These are phyloP conservation scores for Boletellus emodensis DNA, from an alignment of 768 basidiomycete genomes.

Conservation along the genomic window DNA sequence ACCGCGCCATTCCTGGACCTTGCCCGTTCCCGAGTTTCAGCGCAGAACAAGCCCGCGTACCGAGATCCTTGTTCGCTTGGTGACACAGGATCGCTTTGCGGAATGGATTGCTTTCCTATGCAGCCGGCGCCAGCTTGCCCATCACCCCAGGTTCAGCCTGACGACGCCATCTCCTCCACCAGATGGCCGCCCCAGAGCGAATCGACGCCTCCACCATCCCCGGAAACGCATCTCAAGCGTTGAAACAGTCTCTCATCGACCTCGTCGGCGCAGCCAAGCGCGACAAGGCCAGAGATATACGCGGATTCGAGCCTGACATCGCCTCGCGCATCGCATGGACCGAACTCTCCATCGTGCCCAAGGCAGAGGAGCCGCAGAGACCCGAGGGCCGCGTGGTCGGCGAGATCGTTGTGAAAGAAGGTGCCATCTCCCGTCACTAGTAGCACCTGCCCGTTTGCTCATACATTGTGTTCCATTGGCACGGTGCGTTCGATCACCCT, in stretches of 20 bases:
- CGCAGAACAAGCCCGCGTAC: too few species aligned
- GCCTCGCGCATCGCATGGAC: slow-evolving; percentile 29
- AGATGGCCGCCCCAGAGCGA: slow-evolving; percentile 11
- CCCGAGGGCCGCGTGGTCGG: slow-evolving; percentile 44
- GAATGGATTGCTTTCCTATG: too few species aligned
- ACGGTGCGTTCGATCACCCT: neutral
- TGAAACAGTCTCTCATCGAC: slow-evolving; percentile 27
- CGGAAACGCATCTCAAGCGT: slow-evolving; percentile 26
- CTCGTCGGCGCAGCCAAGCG: slow-evolving; percentile 11
- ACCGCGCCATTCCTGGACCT: too few species aligned
- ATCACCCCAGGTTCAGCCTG: too few species aligned
- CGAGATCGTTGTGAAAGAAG: slow-evolving; percentile 41
- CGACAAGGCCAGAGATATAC: slow-evolving; percentile 7
- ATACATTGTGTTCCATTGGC: neutral
- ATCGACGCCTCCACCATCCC: slow-evolving; percentile 20
- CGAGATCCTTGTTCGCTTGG: too few species aligned
- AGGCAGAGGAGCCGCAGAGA: slow-evolving; percentile 42
- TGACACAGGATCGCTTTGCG: too few species aligned
- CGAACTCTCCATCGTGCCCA: slow-evolving; percentile 41
- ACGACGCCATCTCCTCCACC: neutral
- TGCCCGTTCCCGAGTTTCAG: too few species aligned
- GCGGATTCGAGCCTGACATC: slow-evolving; percentile 23
- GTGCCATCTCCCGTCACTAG: slow-evolving; percentile 20
- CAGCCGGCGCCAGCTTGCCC: too few species aligned
- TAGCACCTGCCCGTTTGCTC: neutral